Evolutionary conservation across 352 stramenopile species (phyloP).

Genomic region (Globisporangium canariense): DNA sequence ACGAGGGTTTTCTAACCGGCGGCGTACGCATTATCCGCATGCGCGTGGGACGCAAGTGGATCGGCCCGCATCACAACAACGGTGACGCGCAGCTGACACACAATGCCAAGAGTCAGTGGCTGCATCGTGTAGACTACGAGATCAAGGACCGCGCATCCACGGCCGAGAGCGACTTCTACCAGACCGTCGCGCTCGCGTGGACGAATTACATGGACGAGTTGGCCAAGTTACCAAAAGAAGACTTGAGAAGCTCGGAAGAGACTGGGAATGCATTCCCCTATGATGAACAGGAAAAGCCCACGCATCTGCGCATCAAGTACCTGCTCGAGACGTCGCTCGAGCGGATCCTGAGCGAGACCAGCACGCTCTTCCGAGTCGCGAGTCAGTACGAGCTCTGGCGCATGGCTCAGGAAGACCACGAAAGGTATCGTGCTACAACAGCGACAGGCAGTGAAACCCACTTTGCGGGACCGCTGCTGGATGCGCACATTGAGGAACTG

Average conservation of each 20-base stretch:
- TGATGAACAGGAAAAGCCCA: conserved; percentile 50
- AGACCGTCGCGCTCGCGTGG: conserved; percentile 49
- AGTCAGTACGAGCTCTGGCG: conserved; percentile 60
- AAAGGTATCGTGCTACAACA: conserved; percentile 21
- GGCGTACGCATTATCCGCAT: conserved; percentile 51
- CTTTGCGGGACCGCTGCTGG: conserved; percentile 42
- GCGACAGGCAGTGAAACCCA: conserved; percentile 28
- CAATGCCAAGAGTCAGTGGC: conserved; percentile 36
- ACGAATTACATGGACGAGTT: conserved; percentile 54
- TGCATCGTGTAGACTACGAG: conserved; percentile 71
- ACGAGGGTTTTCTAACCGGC: conserved; percentile 50
- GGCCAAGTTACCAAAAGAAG: conserved; percentile 42
- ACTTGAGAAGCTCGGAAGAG: conserved; percentile 26
- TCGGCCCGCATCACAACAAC: conserved; percentile 62
- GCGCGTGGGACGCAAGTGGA: conserved; percentile 60
- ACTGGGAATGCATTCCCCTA: conserved; percentile 33
- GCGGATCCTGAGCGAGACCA: conserved; percentile 38
- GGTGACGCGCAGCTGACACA: conserved; percentile 24
- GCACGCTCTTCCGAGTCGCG: conserved; percentile 47
- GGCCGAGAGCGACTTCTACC: conserved; percentile 54
- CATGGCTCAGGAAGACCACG: conserved; percentile 68
- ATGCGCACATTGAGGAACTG: conserved; percentile 45
- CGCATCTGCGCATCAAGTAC: conserved; percentile 57
- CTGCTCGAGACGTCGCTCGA: conserved; percentile 60
- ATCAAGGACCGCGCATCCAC: conserved; percentile 23